phyloP scores from a whole-genome alignment of 768 basidiomycete genomes.

The Clathrus columnatus region DNA sequence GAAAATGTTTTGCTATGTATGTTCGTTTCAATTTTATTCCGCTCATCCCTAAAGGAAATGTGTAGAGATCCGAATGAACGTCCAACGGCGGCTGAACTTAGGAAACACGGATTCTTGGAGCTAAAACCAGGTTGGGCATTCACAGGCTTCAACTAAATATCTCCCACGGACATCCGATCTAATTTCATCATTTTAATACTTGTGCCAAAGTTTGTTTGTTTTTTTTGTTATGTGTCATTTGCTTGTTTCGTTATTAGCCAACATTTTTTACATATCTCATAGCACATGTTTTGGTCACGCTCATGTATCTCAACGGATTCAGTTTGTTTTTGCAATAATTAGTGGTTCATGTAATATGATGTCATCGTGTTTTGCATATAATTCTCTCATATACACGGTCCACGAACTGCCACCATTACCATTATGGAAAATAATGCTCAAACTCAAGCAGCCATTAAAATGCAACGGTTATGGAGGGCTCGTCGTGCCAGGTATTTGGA shows the following conservation, averaged over 20 bases:
- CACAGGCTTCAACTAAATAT: conserved; percentile 44
- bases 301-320: conserved; percentile 7
- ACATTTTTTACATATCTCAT: conserved; percentile 10
- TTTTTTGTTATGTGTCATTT: neutral
- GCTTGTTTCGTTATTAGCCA: conserved; percentile 2
- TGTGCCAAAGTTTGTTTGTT: neutral
- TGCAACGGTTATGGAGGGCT: conserved; percentile 33
- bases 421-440: neutral
- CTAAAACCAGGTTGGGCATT: conserved; percentile 71
- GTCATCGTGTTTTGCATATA: no score
- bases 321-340: neutral
- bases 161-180: neutral
- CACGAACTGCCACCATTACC: no score
- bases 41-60: neutral
- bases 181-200: neutral
- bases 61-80: conserved; percentile 75
- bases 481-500: conserved; percentile 15
- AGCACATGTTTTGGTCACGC: conserved; percentile 5
- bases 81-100: conserved; percentile 69
- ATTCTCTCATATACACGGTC: no score
- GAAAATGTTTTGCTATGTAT: conserved; percentile 83
- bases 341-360: conserved; percentile 1
- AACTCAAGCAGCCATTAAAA: conserved; percentile 26
- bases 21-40: conserved; percentile 20
- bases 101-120: conserved; percentile 68